Percentiles rank a stretch among this genome's conserved stretches.
Conservation (phyloP, 805 yeast genomes). For the Saccharomycopsis guyanensis region DNA sequence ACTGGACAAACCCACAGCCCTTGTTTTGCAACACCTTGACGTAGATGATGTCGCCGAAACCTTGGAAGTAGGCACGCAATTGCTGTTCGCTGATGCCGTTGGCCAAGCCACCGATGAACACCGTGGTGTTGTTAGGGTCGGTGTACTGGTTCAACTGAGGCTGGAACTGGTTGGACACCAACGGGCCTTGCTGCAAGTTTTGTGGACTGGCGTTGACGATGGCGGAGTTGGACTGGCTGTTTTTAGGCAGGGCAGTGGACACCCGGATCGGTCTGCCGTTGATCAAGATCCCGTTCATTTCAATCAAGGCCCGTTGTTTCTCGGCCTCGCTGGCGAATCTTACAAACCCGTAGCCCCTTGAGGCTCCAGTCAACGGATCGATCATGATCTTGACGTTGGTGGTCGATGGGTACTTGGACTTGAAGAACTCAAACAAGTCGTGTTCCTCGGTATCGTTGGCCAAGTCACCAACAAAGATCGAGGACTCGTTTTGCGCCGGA, state of each 20-base stretch:
- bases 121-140: slow-evolving; percentile 76
- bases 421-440: slow-evolving; percentile 56
- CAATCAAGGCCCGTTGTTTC: slow-evolving; percentile 63
- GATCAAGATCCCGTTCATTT: slow-evolving; percentile 73
- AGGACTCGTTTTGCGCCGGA: slow-evolving; percentile 36
- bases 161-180: slow-evolving; percentile 33
- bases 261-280: slow-evolving; percentile 74
- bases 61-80: slow-evolving; percentile 48
- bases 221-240: slow-evolving; percentile 21
- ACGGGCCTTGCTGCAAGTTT: background rate
- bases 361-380: slow-evolving; percentile 59
- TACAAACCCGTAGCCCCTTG: slow-evolving; percentile 90
- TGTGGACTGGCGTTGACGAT: slow-evolving; percentile 21
- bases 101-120: slow-evolving; percentile 61
- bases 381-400: slow-evolving; percentile 71
- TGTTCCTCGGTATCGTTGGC: slow-evolving; percentile 67
- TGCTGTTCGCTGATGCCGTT: slow-evolving; percentile 53
- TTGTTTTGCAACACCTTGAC: slow-evolving; percentile 67
- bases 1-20: slow-evolving; percentile 87
- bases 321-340: slow-evolving; percentile 58
- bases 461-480: slow-evolving; percentile 83
- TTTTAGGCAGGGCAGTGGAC: slow-evolving; percentile 55
- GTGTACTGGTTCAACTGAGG: slow-evolving; percentile 58
- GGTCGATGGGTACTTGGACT: slow-evolving; percentile 62
- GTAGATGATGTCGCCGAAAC: slow-evolving; percentile 70